Base-by-base conservation (phyloP, 139 green algal species). In the Ettlia oleoabundans region DNA sequence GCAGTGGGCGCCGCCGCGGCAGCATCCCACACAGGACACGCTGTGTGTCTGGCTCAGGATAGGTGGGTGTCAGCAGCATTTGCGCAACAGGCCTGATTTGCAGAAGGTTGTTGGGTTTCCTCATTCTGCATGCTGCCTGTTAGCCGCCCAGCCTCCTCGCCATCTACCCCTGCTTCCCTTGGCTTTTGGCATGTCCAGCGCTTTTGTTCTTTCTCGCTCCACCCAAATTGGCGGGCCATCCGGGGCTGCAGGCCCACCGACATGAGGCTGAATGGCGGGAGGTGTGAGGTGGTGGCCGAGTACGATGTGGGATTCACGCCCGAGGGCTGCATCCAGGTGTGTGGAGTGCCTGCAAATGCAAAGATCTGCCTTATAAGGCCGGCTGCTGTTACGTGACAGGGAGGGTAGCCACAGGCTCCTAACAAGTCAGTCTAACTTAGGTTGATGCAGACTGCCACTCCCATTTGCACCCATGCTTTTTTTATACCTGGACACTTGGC, bases 1-100 rank as follows among this genome's bases (percentile, higher is more conserved):
- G 92, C 92, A 0, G 79, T 69, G 7, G 89, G 86, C 1, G 88
- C 85, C 32, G 91, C 90, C 9, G 69, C 93, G 52, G 88, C 86
- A 9, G 85, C 89, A 9, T 13, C 82, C 58, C 86, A 80, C 41
- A 37, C 85, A 18, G 53, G 72, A 13, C 40, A 51, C 51, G 73
- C 86, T 55, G 86, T 91, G 51, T 58, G 80, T 24, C 51, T 86
- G 41, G 52, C 69, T 32, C 69, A 88, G 22, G 82, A 86, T 33
- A 66, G 85, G 35, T 77, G 83, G 9, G 67, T 13, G 26, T 32
- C n/a, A n/a, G n/a, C n/a, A n/a, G n/a, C n/a, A n/a, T n/a, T n/a
- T n/a, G n/a, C n/a, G n/a, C n/a, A n/a, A n/a, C n/a, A n/a, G n/a
- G n/a, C n/a, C n/a, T n/a, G n/a, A n/a, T n/a, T n/a, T n/a, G n/a